phyloP scores from a whole-genome alignment of 306 rosid genomes.

The Vigna mungo region DNA sequence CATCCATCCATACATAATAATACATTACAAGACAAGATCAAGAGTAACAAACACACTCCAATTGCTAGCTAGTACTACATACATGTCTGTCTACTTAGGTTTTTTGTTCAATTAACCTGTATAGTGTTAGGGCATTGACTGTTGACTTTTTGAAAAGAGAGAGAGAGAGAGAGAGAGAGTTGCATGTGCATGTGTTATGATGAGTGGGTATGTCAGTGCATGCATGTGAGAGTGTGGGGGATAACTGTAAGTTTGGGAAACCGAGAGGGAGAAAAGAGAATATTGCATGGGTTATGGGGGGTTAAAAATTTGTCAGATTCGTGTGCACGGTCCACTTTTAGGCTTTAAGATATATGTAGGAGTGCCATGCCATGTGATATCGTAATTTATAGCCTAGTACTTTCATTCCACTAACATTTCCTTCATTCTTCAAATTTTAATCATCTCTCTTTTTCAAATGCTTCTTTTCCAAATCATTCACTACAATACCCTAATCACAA shows the following conservation, averaged over 20 bases:
- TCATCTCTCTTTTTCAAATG: not conserved
- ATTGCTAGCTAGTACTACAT: not conserved
- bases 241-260: conserved; percentile 54
- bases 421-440: not conserved
- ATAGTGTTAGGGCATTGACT: conserved; percentile 2
- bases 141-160: conserved; percentile 1
- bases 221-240: conserved; percentile 84
- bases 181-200: conserved; percentile 87
- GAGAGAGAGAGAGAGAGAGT: conserved; percentile 20
- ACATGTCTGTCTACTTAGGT: too few species aligned
- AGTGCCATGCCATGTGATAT: conserved; percentile 62
- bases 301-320: conserved; percentile 62
- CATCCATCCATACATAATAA: not conserved
- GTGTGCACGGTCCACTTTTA: conserved; percentile 58
- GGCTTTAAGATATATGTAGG: conserved; percentile 46
- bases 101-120: too few species aligned
- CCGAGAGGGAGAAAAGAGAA: conserved; percentile 52
- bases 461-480: too few species aligned
- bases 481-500: not conserved
- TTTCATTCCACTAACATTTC: conserved; percentile 47
- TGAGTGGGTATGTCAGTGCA: conserved; percentile 85
- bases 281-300: conserved; percentile 70
- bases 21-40: not conserved
- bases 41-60: conserved; percentile 8
- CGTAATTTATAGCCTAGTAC: conserved; percentile 44